phyloP scores from a whole-genome alignment of 208 protist genomes.

The Trypanosoma conorhini region DNA sequence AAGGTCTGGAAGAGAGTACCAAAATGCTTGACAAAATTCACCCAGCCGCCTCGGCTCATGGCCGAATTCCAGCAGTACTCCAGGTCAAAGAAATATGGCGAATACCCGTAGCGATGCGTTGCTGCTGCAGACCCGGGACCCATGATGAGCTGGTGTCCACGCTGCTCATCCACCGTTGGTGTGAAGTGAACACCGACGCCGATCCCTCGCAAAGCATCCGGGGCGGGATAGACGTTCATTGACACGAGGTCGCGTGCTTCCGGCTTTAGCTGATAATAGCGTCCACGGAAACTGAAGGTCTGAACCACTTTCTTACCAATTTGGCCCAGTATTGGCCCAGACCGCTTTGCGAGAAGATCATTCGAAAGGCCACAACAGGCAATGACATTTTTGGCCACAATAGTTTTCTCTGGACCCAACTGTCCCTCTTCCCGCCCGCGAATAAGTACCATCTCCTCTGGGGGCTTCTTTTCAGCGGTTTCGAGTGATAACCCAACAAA shows the following conservation, averaged over 20 bases:
- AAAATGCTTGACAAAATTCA: constrained; percentile 60
- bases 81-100: constrained; percentile 65
- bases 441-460: constrained; percentile 74
- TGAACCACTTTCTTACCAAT: constrained; percentile 64
- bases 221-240: constrained; percentile 79
- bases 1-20: constrained; percentile 59
- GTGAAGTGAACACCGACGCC: constrained; percentile 88
- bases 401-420: constrained; percentile 65
- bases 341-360: constrained; percentile 62
- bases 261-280: constrained; percentile 77
- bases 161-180: constrained; percentile 71
- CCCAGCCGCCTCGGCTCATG: constrained; percentile 75
- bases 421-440: constrained; percentile 75
- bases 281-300: constrained; percentile 80
- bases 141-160: constrained; percentile 77
- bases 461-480: constrained; percentile 10
- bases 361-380: constrained; percentile 86
- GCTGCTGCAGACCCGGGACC: constrained; percentile 77
- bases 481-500: constrained; percentile 62
- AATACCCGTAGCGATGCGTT: constrained; percentile 85
- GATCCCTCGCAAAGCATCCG: constrained; percentile 55
- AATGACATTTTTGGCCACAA: constrained; percentile 73
- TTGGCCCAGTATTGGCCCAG: constrained; percentile 42
- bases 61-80: constrained; percentile 72
- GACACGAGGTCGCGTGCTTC: constrained; percentile 59